Conservation (phyloP, 1,139 yeast species). For the Saccharomyces hybrid region DNA sequence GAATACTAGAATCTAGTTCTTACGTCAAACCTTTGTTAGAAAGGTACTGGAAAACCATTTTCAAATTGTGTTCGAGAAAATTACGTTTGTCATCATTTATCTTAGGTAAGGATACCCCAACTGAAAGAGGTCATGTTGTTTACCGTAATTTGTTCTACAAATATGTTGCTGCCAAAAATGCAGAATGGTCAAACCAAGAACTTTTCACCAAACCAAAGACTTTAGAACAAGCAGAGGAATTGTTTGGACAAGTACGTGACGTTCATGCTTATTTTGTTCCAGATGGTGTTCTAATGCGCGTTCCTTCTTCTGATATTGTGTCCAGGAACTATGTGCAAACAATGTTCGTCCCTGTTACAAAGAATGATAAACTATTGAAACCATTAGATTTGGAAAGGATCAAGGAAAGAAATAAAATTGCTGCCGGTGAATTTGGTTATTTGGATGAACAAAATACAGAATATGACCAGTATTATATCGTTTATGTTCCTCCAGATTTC, state of each 20-base stretch:
- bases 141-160: conserved; percentile 47
- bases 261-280: conserved; percentile 55
- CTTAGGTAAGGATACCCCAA: conserved; percentile 54
- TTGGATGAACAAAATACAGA: conserved; percentile 43
- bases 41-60: conserved; percentile 56
- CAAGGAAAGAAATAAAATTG: conserved; percentile 30
- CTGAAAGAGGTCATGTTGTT: conserved; percentile 65
- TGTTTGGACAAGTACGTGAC: conserved; percentile 38
- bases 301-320: conserved; percentile 74
- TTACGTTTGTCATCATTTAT: conserved; percentile 75
- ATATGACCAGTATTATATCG: conserved; percentile 61
- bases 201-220: conserved; percentile 49
- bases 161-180: conserved; percentile 32
- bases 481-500: conserved; percentile 81
- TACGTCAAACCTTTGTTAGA: conserved; percentile 35
- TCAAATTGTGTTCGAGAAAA: conserved; percentile 47
- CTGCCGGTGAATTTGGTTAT: conserved; percentile 44
- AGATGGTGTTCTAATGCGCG: conserved; percentile 76
- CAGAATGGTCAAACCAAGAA: conserved; percentile 45
- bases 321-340: conserved; percentile 56
- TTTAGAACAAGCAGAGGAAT: conserved; percentile 38
- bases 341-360: conserved; percentile 76
- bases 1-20: conserved; percentile 22
- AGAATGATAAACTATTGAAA: conserved; percentile 59
- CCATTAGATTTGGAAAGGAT: conserved; percentile 35